Base-by-base conservation (phyloP, 2,329 filamentous ascomycete species). In the Coniochaeta sp. region DNA sequence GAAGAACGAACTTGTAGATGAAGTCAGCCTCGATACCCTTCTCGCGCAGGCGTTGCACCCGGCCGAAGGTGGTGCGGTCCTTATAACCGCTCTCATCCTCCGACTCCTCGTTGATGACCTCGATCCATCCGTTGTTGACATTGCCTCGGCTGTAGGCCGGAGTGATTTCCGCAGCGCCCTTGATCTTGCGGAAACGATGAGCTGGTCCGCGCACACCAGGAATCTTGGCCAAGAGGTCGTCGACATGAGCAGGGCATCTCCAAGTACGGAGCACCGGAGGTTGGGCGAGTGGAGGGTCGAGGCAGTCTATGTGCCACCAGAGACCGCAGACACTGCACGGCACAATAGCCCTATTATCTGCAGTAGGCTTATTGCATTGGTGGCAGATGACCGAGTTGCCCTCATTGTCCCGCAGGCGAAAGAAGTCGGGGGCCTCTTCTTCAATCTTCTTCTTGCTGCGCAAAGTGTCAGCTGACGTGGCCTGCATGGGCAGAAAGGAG, bases 301-400 rank as follows among this genome's bases (percentile, higher is more conserved):
- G 78, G 74, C 95, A 99, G 73, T 98, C 93, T 58, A 96, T 79
- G 76, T 99, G 95, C 89, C 93, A 99, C 69, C 88, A 83, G 36
- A 91, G 81, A 14, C 84, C 80, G 74, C 93, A 99, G 68, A 83
- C 85, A 73, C 92, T 92, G 77, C 93, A 99, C 54, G 89, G 86
- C 66, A 97, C 89, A 67, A 98, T 92, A 65, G 88, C 84, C 28
- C 89, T 85, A 67, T 81, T 81, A 64, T 77, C 74, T 22, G 83
- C 77, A 54, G 88, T 84, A 31, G 88, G 82, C 67, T 81, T 81
- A 64, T 89, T 83, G 75, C 93, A 98, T 52, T 79, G 77, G 70
- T 89, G 86, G 76, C 93, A 98, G 57, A 96, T 77, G 55, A 96
- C 88, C 4, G 86, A 76, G 60, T 89, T 88, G 64, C 89, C 89